Conservation (phyloP, 345 rosid genomes). For the Gossypium longicalyx region DNA sequence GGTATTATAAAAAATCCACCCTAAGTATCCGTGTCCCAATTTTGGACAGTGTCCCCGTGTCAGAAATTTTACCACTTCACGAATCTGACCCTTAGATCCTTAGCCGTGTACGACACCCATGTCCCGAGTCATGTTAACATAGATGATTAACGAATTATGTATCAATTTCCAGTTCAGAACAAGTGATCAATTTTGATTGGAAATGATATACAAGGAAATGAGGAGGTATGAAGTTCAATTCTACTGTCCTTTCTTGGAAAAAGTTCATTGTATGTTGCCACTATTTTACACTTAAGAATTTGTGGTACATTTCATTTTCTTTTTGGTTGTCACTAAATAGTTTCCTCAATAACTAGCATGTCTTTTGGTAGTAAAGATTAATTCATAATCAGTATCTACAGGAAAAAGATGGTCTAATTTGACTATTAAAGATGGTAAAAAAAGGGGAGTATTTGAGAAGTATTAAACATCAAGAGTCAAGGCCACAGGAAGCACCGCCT, state of each 20-base stretch:
- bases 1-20: no score
- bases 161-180: slow-evolving; percentile 5
- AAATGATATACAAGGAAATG: neutral
- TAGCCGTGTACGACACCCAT: no score
- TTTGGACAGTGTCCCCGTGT: no score
- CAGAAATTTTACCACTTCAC: no score
- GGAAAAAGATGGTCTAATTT: neutral
- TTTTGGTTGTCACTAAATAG: neutral
- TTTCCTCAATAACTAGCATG: neutral
- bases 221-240: neutral
- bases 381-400: neutral
- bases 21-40: no score
- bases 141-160: neutral
- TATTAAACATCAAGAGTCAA: neutral
- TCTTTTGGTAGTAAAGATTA: neutral
- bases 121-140: no score
- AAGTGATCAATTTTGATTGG: neutral
- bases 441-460: neutral
- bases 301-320: neutral
- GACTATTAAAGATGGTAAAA: neutral
- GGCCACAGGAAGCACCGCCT: neutral
- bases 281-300: neutral
- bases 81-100: no score
- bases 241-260: neutral
- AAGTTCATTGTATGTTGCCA: neutral